A percentile compares a stretch with the other conserved stretches of the same genome.
These are phyloP conservation scores for Saprolegnia parasitica DNA, from an alignment of 352 stramenopile genomes.

Conservation along the genomic window DNA sequence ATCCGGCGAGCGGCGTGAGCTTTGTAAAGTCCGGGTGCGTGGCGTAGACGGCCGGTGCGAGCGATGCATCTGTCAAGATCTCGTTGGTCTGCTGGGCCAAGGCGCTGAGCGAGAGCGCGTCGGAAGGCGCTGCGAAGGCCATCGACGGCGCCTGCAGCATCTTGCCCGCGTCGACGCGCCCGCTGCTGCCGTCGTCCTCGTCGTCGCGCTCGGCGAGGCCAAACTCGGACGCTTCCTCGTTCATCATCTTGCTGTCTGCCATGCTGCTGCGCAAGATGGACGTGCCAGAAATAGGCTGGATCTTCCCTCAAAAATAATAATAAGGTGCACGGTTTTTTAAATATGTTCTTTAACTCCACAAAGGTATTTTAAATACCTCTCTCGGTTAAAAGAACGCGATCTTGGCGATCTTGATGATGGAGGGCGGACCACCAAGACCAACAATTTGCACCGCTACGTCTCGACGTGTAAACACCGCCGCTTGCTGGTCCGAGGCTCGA, in stretches of 20 bases:
- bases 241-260: neutral
- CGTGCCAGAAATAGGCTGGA: neutral
- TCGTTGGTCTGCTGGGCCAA: conserved; percentile 6
- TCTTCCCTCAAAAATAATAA: too few species aligned
- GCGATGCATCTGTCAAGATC: neutral
- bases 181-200: neutral
- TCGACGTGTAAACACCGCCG: too few species aligned
- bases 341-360: too few species aligned
- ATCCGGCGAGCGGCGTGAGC: conserved; percentile 6
- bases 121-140: neutral
- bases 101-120: neutral
- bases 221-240: neutral
- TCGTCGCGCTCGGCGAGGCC: neutral
- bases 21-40: conserved; percentile 20
- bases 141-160: neutral
- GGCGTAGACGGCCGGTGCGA: too few species aligned
- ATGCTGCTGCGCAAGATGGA: neutral
- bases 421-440: too few species aligned
- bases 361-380: too few species aligned
- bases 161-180: neutral
- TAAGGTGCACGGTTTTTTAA: too few species aligned
- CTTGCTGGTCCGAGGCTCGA: too few species aligned
- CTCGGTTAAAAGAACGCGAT: too few species aligned
- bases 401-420: too few species aligned
- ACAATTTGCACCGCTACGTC: too few species aligned